Evolutionary conservation across 2,329 filamentous ascomycete species (phyloP).

Genomic region (Fusarium brevicatenulatum): DNA sequence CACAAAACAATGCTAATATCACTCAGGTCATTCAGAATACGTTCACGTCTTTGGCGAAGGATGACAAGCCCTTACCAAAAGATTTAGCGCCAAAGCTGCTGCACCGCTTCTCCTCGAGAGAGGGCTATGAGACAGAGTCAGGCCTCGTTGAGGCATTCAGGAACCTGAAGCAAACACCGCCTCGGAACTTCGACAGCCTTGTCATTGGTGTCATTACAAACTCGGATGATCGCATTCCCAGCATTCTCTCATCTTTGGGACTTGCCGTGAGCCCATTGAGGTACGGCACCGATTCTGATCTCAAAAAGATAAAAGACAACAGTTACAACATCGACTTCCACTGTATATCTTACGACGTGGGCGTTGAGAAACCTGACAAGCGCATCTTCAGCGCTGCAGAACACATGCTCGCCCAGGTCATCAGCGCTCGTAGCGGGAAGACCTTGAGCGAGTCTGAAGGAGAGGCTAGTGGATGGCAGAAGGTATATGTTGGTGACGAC

Average conservation of each 20-base stretch:
- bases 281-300: not conserved
- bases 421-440: slow-evolving; percentile 8
- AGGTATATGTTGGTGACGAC: slow-evolving; percentile 35
- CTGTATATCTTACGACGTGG: slow-evolving; percentile 70
- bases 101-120: slow-evolving; percentile 24
- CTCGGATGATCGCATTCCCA: slow-evolving; percentile 36
- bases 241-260: slow-evolving; percentile 30
- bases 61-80: slow-evolving; percentile 1
- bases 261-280: slow-evolving; percentile 28
- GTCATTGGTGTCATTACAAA: slow-evolving; percentile 36
- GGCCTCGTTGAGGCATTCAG: slow-evolving; percentile 13
- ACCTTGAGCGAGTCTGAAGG: not conserved
- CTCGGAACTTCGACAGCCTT: slow-evolving; percentile 11
- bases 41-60: slow-evolving; percentile 17
- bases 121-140: slow-evolving; percentile 20
- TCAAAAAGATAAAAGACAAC: rapidly evolving
- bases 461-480: slow-evolving; percentile 1
- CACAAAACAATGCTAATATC: not conserved
- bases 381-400: slow-evolving; percentile 67
- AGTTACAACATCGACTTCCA: slow-evolving; percentile 32
- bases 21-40: slow-evolving; percentile 33
- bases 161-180: not conserved
- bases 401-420: slow-evolving; percentile 46
- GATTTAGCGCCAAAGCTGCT: slow-evolving; percentile 27
- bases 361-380: slow-evolving; percentile 66